Evolutionary conservation across 768 basidiomycete species (phyloP).

Genomic region (Russula sp.): DNA sequence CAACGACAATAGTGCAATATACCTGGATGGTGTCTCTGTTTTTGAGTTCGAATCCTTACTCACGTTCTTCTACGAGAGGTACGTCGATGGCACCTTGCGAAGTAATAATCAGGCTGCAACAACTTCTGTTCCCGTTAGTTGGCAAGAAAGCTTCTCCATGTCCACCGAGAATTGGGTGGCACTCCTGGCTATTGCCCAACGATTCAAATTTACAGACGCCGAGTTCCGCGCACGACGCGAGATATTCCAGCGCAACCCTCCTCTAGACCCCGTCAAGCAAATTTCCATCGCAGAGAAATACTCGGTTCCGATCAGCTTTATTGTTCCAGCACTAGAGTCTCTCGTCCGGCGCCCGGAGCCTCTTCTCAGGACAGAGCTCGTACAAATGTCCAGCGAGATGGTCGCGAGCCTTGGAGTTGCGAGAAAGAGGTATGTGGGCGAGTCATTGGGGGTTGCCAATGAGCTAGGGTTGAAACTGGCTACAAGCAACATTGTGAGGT

Average conservation of each 20-base stretch:
- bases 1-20: neutral
- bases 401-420: neutral
- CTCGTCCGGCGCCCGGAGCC: neutral
- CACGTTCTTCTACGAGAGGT: constrained; percentile 3
- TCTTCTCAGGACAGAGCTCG: neutral
- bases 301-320: neutral
- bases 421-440: neutral
- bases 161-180: neutral
- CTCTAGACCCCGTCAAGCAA: neutral
- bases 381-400: neutral
- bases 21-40: neutral
- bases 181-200: constrained; percentile 1
- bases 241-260: neutral
- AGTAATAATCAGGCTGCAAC: neutral
- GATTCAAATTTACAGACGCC: constrained; percentile 2
- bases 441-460: neutral
- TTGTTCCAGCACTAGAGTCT: neutral
- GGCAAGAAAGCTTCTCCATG: constrained; percentile 4
- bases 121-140: neutral
- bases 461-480: neutral
- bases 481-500: neutral
- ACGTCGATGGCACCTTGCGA: neutral
- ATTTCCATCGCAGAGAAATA: neutral
- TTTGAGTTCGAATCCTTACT: neutral
- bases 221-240: constrained; percentile 8